Evolutionary conservation across 768 basidiomycete species (phyloP), one percentile per base, ranked within the genome.

Genomic region (Bullera alba): DNA sequence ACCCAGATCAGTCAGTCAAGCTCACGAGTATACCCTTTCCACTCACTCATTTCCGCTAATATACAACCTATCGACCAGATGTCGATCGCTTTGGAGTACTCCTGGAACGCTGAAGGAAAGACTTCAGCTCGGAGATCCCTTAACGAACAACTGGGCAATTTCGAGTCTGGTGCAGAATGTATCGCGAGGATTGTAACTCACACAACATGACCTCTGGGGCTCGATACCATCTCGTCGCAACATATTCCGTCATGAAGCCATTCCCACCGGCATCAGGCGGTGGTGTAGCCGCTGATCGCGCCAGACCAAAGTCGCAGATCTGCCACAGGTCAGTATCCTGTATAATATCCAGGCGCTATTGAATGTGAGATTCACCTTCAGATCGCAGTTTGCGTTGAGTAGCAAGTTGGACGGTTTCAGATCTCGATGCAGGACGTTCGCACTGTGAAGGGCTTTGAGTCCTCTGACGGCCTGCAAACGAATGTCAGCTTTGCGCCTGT

Each of bases 331-430:
- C 69, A 61, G 71, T 73, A n/a, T 70, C 72, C 17, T 65, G 42
- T 43, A 21, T 43, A 21, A 22, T 22, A 21, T 67, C 44, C 66
- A 69, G 6, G 58, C 65, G 3, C 65, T 69, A 27, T 58, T 63
- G 12, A 71, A 43, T 21, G 47, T 54, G 22, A 17, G 38, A 43
- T 76, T 61, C 48, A 88, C 89, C 76, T 93, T 93, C 48, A 96
- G 80, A 74, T 96, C 91, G 66, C 91, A 96, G 64, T 93, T 96
- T 42, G 90, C 88, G 63, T 99, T 99, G 51, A 99, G 76, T 1
- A 99, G 79, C 21, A 99, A 78, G 68, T 97, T 99, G 0, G 88
- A 91, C 0, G 93, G 93, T 66, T 97, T 99, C 42, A 99, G 79
- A 71, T 99, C 93, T 46, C 93, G 83, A 52, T 75, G 74, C 26